phyloP scores from a whole-genome alignment of 2,329 filamentous ascomycete genomes.

The Drechmeria coniospora region DNA sequence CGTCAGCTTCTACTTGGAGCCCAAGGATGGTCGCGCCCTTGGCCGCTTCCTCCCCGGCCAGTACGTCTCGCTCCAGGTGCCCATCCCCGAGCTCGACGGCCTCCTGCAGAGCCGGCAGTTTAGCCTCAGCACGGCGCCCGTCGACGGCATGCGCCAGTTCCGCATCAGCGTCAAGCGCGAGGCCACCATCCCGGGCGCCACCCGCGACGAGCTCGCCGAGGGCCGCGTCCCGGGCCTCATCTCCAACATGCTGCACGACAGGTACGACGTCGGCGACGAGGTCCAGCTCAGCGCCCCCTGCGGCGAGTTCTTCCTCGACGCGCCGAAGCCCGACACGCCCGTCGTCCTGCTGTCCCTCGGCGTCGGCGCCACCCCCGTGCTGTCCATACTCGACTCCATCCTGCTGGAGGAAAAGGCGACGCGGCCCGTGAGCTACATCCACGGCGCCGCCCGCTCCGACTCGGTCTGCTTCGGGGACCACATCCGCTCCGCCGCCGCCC shows the following conservation, averaged over 20 bases:
- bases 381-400: constrained; percentile 47
- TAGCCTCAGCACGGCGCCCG: constrained; percentile 47
- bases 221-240: constrained; percentile 29
- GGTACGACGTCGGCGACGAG: constrained; percentile 32
- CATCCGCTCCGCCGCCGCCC: constrained; percentile 24
- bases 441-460: constrained; percentile 36
- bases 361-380: constrained; percentile 51
- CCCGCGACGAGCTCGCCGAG: constrained; percentile 16
- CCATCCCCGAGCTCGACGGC: constrained; percentile 41
- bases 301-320: constrained; percentile 47
- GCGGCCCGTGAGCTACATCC: constrained; percentile 45
- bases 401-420: constrained; percentile 13
- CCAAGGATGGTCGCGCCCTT: constrained; percentile 37
- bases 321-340: constrained; percentile 29
- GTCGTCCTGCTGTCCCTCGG: constrained; percentile 53
- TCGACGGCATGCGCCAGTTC: constrained; percentile 39
- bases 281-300: constrained; percentile 40
- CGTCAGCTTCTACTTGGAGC: constrained; percentile 55
- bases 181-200: constrained; percentile 19
- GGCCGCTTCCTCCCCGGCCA: constrained; percentile 54
- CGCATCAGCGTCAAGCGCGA: constrained; percentile 62
- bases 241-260: constrained; percentile 35
- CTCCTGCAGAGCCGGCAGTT: constrained; percentile 60
- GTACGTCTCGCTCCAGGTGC: constrained; percentile 52
- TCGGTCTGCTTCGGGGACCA: constrained; percentile 39